These are phyloP conservation scores for Penicillium expansum DNA, from an alignment of 2,329 filamentous ascomycete species.

Conservation along the genomic window DNA sequence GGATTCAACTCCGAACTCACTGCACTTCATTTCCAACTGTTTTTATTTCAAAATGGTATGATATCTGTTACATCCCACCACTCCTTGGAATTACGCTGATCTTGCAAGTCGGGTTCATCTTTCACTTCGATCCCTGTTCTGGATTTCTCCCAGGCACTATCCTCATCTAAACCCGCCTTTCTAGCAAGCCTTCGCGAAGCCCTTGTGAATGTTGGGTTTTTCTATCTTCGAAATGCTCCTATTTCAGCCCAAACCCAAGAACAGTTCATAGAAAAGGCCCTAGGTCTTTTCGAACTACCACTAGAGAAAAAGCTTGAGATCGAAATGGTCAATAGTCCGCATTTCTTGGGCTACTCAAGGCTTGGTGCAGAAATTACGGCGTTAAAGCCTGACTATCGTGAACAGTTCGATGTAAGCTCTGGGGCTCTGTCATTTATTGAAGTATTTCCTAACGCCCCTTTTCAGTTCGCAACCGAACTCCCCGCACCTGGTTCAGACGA, in stretches of 20 bases:
- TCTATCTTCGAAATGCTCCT: constrained; percentile 34
- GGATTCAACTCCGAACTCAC: not conserved
- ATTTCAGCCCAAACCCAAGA: constrained; percentile 23
- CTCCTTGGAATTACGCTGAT: not conserved
- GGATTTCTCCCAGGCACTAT: constrained; percentile 27
- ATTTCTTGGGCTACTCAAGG: constrained; percentile 38
- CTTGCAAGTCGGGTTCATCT: not conserved
- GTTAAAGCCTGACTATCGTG: constrained; percentile 33
- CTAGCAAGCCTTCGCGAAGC: constrained; percentile 31
- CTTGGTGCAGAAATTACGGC: constrained; percentile 37
- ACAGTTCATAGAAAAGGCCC: constrained; percentile 38
- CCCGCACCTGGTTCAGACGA: constrained; percentile 34
- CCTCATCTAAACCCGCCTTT: constrained; percentile 25
- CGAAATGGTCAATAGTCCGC: constrained; percentile 43
- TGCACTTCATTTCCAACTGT: not conserved
- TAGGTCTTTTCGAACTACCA: constrained; percentile 45
- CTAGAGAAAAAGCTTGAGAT: constrained; percentile 50
- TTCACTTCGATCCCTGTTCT: constrained; percentile 35
- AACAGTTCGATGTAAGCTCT: constrained; percentile 36
- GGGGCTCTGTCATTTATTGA: constrained; percentile 4
- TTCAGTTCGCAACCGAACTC: constrained; percentile 38
- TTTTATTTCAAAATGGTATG: constrained; percentile 2
- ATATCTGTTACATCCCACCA: not conserved
- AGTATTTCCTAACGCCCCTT: constrained; percentile 28
- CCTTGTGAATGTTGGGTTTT: constrained; percentile 37